Evolutionary conservation across 176 grass and related monocot genomes (phyloP).

Genomic region (Eragrostis curvula): DNA sequence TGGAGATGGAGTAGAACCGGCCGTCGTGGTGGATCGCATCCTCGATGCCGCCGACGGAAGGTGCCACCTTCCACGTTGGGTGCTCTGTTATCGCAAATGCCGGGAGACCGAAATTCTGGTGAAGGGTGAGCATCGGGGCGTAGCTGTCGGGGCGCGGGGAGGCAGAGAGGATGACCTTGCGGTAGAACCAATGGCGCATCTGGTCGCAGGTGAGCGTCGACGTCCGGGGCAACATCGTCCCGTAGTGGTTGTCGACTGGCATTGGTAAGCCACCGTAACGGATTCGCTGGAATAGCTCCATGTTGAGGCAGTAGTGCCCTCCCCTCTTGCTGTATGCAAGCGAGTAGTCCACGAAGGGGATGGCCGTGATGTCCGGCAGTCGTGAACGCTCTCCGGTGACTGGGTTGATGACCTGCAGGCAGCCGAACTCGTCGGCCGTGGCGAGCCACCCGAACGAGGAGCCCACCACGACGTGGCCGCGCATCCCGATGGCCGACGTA

Average conservation of each 20-base stretch:
- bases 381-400: background rate
- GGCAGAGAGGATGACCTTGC: conserved; percentile 1
- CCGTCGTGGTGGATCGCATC: conserved; percentile 13
- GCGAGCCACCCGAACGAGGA: conserved; percentile 17
- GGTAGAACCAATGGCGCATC: background rate
- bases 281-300: background rate
- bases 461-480: background rate
- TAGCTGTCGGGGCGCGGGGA: background rate
- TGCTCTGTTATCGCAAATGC: background rate
- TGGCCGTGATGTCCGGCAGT: background rate
- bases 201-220: fast-evolving
- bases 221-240: too few relatives aligned
- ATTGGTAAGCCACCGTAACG: background rate
- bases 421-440: background rate
- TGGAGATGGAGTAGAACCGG: background rate
- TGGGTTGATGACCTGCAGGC: background rate
- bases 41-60: background rate
- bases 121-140: background rate
- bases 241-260: fast-evolving
- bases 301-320: background rate
- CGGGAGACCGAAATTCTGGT: background rate
- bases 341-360: background rate
- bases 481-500: background rate
- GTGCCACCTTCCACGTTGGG: background rate
- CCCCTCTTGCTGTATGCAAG: too few relatives aligned